Evolutionary conservation across 805 yeast genomes (phyloP).

Genomic region (Cyberlindnera xylosilytica): DNA sequence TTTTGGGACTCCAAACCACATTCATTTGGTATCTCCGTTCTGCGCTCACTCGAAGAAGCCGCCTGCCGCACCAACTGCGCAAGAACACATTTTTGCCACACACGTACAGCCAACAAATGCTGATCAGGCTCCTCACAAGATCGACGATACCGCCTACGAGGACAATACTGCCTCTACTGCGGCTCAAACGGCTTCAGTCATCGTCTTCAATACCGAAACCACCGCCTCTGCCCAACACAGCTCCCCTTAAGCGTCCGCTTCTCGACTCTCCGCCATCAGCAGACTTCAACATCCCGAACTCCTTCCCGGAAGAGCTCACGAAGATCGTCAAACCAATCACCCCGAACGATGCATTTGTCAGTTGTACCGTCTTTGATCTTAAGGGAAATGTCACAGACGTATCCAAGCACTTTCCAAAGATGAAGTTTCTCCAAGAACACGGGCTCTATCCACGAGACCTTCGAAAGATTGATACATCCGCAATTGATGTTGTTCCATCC

Average conservation of each 20-base stretch:
- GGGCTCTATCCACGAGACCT: slow-evolving; percentile 82
- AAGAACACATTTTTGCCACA: too few relatives aligned
- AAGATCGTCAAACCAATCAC: slow-evolving; percentile 33
- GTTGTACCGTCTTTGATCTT: slow-evolving; percentile 78
- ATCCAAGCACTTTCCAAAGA: slow-evolving; percentile 75
- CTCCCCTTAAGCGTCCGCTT: slow-evolving; percentile 1
- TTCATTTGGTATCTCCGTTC: too few relatives aligned
- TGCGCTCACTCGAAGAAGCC: too few relatives aligned
- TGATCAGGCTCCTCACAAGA: neutral
- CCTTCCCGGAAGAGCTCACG: slow-evolving; percentile 18
- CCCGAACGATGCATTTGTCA: slow-evolving; percentile 46
- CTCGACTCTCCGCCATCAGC: slow-evolving; percentile 9
- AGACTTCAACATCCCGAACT: slow-evolving; percentile 11
- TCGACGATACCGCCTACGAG: neutral
- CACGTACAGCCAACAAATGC: too few relatives aligned
- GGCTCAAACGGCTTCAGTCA: neutral
- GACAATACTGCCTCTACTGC: neutral
- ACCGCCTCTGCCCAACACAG: neutral
- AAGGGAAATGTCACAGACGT: slow-evolving; percentile 75
- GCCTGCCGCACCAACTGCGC: too few relatives aligned
- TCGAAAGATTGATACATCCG: slow-evolving; percentile 71
- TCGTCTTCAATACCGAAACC: neutral
- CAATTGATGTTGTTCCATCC: slow-evolving; percentile 84
- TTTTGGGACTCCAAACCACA: too few relatives aligned
- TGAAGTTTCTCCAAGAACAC: slow-evolving; percentile 70